phyloP scores from a whole-genome alignment of 306 rosid genomes.

The Alnus glutinosa region DNA sequence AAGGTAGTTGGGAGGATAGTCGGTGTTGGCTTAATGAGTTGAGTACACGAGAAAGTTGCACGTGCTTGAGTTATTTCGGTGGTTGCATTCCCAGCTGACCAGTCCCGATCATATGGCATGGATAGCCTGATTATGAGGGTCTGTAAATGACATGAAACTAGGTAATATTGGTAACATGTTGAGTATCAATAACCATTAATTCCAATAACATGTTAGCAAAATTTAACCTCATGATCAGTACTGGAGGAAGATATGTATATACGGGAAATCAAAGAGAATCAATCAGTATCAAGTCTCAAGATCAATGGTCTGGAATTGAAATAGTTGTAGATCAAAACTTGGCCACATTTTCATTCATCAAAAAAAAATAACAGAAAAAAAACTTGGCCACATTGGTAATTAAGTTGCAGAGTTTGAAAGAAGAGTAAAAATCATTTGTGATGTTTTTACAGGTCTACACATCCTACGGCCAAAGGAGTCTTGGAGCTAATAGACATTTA shows the following conservation, averaged over 20 bases:
- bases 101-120: slow-evolving; percentile 11
- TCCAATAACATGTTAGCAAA: not conserved
- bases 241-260: not conserved
- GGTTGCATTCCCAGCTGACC: slow-evolving; percentile 37
- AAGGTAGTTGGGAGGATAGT: slow-evolving; percentile 33
- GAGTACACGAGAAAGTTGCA: slow-evolving; percentile 35
- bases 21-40: slow-evolving; percentile 21
- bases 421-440: not conserved
- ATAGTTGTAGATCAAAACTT: not conserved
- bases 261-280: not conserved
- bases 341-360: not conserved
- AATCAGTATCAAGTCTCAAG: too few species aligned
- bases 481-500: too few species aligned
- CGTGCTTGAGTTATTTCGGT: slow-evolving; percentile 70
- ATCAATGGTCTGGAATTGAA: not conserved
- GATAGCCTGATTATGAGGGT: not conserved
- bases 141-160: not conserved
- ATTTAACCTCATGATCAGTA: not conserved
- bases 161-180: not conserved
- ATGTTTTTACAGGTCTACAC: too few species aligned
- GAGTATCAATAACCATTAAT: not conserved
- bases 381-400: not conserved
- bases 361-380: not conserved
- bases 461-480: too few species aligned
- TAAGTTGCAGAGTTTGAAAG: not conserved